These are phyloP conservation scores for Jatropha multifida DNA, from an alignment of 441 rosid species.

Conservation along the genomic window DNA sequence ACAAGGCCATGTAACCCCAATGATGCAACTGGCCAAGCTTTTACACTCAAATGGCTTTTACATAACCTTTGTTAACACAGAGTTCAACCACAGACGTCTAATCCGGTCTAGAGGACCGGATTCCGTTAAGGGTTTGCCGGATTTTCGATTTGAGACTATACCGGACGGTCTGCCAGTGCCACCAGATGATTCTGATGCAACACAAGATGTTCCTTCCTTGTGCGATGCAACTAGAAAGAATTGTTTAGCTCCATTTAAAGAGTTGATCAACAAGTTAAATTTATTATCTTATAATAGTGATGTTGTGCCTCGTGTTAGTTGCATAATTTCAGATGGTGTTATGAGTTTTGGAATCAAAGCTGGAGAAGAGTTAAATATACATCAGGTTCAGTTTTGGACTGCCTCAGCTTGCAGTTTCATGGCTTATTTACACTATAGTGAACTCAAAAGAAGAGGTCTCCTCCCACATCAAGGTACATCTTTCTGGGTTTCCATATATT, in stretches of 20 bases:
- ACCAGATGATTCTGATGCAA: constrained; percentile 17
- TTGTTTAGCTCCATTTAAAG: constrained; percentile 30
- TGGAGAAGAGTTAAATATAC: constrained; percentile 25
- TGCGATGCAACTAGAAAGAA: constrained; percentile 23
- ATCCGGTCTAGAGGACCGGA: constrained; percentile 29
- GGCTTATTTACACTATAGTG: constrained; percentile 14
- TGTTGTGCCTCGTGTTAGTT: constrained; percentile 26
- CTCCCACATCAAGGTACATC: constrained; percentile 26
- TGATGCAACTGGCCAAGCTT: constrained; percentile 27
- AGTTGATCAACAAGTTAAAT: constrained; percentile 28
- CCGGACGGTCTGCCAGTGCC: constrained; percentile 33
- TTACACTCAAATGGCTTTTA: constrained; percentile 31
- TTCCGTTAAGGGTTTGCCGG: constrained; percentile 19
- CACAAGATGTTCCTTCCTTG: constrained; percentile 25
- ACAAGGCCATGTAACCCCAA: constrained; percentile 33
- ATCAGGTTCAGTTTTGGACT: constrained; percentile 28
- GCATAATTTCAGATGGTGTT: constrained; percentile 26
- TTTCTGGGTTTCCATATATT: not conserved
- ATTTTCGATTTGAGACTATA: constrained; percentile 30
- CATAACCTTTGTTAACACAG: constrained; percentile 30
- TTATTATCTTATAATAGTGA: not conserved
- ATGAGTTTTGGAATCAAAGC: constrained; percentile 28
- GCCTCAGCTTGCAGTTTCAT: constrained; percentile 30
- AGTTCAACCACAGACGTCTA: constrained; percentile 31
- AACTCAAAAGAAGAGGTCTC: constrained; percentile 24